Base-by-base conservation (phyloP, 2,329 filamentous ascomycete species). In the Aspergillus sp. region DNA sequence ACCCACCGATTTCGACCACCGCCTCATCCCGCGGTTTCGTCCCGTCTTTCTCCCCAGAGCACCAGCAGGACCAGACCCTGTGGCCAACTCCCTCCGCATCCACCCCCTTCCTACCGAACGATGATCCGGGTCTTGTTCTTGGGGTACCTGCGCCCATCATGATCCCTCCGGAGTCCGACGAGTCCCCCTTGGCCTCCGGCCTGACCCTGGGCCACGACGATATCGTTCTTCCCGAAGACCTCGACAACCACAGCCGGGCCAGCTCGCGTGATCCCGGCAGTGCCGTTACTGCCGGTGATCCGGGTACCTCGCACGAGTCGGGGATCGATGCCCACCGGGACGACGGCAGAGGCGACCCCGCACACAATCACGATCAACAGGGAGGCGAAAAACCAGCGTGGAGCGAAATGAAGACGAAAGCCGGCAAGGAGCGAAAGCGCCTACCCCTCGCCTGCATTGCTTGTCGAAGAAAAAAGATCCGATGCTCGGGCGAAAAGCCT, bases 401-500 rank as follows among this genome's bases (percentile, higher is more conserved):
- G 90, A 93, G 87, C 68, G 90, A 94, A 72, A 81, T 93, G 64
- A 94, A 94, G 76, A 94, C 90, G 3, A 94, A 94, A 75, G 95
- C 95, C 2, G 95, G 95, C 15, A 99, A 98, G 76, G 95, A 98
- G 75, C 86, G 95, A 55, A 98, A 98, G 77, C 85, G 95, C 47
- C 80, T 99, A 36, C 95, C 95, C 2, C 82, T 98, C 55, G 95
- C 95, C 15, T 99, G 95, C 74, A 97, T 98, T 70, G 93, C 93
- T 39, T 99, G 95, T 72, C 87, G 95, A 36, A 86, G 95, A 70
- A 99, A 99, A 81, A 99, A 99, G 81, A 98, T 99, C 64, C 88
- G 94, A 56, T 99, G 95, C 75, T 98, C 94, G 0, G 95, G 95
- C 60, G 95, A 98, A 80, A 98, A 97, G 77, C 95, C 95, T 2